These are phyloP conservation scores for Pleurozium schreberi DNA, from an alignment of 225 moss, liverwort and hornwort species.

Conservation along the genomic window DNA sequence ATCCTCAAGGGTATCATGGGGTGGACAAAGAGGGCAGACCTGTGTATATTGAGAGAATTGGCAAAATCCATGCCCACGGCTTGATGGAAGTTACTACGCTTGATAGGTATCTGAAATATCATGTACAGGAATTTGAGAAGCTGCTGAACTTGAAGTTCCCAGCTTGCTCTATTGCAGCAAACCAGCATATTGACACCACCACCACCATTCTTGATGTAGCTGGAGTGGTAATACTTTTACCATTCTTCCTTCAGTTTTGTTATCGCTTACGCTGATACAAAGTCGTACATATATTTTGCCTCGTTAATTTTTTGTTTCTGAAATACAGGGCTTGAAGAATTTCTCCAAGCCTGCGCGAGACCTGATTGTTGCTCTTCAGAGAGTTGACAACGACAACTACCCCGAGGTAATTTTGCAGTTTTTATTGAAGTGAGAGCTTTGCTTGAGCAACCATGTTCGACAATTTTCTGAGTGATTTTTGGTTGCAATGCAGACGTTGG, in stretches of 20 bases:
- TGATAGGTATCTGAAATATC: conserved; percentile 58
- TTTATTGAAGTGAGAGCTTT: neutral
- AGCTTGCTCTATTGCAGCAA: conserved; percentile 50
- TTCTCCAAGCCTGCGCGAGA: conserved; percentile 50
- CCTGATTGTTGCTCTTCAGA: conserved; percentile 44
- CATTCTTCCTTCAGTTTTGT: neutral
- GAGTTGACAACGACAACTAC: conserved; percentile 53
- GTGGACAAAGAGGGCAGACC: conserved; percentile 69
- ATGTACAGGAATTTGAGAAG: conserved; percentile 56
- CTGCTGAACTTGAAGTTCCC: conserved; percentile 42
- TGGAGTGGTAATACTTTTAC: conserved; percentile 37
- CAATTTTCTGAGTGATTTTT: neutral
- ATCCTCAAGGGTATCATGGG: conserved; percentile 66
- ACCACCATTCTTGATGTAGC: conserved; percentile 63
- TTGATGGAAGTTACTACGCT: conserved; percentile 58
- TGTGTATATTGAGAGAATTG: conserved; percentile 58
- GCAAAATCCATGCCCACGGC: conserved; percentile 38
- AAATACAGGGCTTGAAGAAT: conserved; percentile 43
- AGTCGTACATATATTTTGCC: neutral
- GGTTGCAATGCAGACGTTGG: conserved; percentile 37
- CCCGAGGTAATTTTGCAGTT: conserved; percentile 35
- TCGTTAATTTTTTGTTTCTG: neutral
- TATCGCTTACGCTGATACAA: neutral
- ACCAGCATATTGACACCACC: conserved; percentile 48
- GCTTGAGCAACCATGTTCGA: neutral